phyloP scores from a whole-genome alignment of 306 rosid genomes.

The Dalbergia oliveri region DNA sequence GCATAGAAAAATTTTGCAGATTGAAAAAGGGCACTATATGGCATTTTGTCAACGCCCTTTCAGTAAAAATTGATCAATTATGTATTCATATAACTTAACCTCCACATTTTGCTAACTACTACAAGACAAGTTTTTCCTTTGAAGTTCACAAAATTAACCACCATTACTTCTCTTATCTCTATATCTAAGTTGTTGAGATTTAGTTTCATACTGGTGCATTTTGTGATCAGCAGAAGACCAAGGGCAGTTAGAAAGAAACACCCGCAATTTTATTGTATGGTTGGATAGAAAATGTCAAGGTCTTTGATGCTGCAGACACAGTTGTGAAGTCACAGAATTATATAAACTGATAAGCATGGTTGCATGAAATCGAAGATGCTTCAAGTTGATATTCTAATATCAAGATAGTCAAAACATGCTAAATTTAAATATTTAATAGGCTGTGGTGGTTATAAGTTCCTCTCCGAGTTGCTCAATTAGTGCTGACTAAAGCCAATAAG shows the following conservation, averaged over 20 bases:
- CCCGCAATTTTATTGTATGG: not conserved
- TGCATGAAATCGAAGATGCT: slow-evolving; percentile 12
- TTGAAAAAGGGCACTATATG: slow-evolving; percentile 28
- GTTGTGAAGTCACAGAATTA: slow-evolving; percentile 5
- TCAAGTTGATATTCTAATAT: slow-evolving; percentile 15
- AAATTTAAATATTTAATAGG: slow-evolving; percentile 3
- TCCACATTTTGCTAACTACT: slow-evolving; percentile 48
- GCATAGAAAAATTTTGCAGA: not conserved
- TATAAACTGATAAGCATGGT: not conserved
- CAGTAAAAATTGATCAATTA: slow-evolving; percentile 49
- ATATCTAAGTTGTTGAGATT: slow-evolving; percentile 41
- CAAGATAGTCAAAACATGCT: slow-evolving; percentile 24
- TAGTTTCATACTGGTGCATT: slow-evolving; percentile 11
- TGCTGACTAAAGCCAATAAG: slow-evolving; percentile 27
- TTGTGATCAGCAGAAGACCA: slow-evolving; percentile 8
- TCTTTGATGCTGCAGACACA: slow-evolving; percentile 33
- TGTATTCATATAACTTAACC: slow-evolving; percentile 44
- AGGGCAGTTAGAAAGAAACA: slow-evolving; percentile 24
- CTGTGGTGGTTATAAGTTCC: slow-evolving; percentile 44
- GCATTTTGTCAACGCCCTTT: slow-evolving; percentile 25
- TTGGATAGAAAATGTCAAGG: slow-evolving; percentile 32
- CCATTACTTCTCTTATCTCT: slow-evolving; percentile 16
- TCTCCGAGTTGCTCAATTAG: slow-evolving; percentile 28
- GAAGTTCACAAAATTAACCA: slow-evolving; percentile 30
- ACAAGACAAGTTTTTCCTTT: not conserved